These are phyloP conservation scores for Nemophila menziesii DNA, from an alignment of 257 asterid species.

Conservation along the genomic window DNA sequence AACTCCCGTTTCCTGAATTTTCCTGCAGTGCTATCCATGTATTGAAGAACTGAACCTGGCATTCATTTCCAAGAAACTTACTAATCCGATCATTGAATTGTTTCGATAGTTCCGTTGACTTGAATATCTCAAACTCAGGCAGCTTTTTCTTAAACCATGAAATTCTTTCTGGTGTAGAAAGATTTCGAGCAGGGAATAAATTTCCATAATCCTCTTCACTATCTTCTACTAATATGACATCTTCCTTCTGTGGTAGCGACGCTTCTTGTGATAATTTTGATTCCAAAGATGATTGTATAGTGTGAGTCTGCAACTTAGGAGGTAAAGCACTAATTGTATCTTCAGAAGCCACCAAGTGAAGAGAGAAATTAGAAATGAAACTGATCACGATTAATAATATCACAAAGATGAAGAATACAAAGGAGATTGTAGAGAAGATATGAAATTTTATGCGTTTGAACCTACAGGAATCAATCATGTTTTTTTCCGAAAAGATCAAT, in stretches of 20 bases:
- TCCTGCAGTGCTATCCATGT: conserved; percentile 15
- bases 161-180: conserved; percentile 9
- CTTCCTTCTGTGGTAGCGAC: conserved; percentile 3
- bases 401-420: conserved; percentile 1
- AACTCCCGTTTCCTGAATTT: conserved; percentile 31
- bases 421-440: conserved; percentile 4
- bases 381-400: conserved; percentile 4
- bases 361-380: conserved; percentile 1
- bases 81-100: conserved; percentile 11
- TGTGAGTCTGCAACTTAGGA: conserved; percentile 2
- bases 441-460: conserved; percentile 1
- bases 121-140: conserved; percentile 5
- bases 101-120: conserved; percentile 4
- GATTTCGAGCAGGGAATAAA: conserved; percentile 7
- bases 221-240: neutral
- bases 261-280: neutral
- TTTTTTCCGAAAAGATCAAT: too few species aligned
- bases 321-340: neutral
- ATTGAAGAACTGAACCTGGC: conserved; percentile 18
- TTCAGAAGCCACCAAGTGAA: neutral
- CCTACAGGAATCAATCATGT: neutral
- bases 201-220: neutral
- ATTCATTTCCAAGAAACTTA: neutral
- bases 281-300: too few species aligned
- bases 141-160: conserved; percentile 12